phyloP scores from a whole-genome alignment of 306 rosid species.

The Gleditsia sinensis region DNA sequence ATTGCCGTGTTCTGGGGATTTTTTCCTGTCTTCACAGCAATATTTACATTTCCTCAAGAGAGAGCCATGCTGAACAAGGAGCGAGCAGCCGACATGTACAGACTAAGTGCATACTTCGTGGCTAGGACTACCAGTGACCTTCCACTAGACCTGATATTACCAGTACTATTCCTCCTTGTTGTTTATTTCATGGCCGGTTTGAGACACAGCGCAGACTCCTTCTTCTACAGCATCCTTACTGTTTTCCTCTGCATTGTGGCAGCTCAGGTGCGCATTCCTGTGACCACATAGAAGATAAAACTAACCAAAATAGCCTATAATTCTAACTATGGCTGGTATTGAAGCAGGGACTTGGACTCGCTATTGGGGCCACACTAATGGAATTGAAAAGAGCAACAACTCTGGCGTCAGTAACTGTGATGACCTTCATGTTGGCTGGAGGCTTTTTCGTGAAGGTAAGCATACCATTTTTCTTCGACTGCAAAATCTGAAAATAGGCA shows the following conservation, averaged over 20 bases:
- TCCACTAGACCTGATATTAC: conserved; percentile 80
- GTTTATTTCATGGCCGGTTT: conserved; percentile 97
- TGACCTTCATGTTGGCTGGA: conserved; percentile 99
- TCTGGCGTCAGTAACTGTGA: conserved; percentile 91
- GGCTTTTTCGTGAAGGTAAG: conserved; percentile 90
- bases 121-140: conserved; percentile 97
- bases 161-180: conserved; percentile 72
- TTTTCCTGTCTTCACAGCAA: conserved; percentile 93
- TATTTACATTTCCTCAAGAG: conserved; percentile 97
- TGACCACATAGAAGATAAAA: conserved; percentile 7
- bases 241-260: conserved; percentile 93
- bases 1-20: conserved; percentile 98
- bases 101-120: conserved; percentile 90
- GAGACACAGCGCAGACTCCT: conserved; percentile 60
- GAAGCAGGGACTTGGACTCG: conserved; percentile 90
- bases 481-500: neutral
- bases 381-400: conserved; percentile 91
- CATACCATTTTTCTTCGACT: neutral
- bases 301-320: neutral
- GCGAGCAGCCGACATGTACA: conserved; percentile 89
- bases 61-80: conserved; percentile 93
- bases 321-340: conserved; percentile 35
- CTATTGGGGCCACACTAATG: conserved; percentile 92
- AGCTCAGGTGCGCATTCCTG: conserved; percentile 69
- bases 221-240: conserved; percentile 73